These are phyloP conservation scores for Canavalia ensiformis DNA, from an alignment of 306 rosid species.

Conservation along the genomic window DNA sequence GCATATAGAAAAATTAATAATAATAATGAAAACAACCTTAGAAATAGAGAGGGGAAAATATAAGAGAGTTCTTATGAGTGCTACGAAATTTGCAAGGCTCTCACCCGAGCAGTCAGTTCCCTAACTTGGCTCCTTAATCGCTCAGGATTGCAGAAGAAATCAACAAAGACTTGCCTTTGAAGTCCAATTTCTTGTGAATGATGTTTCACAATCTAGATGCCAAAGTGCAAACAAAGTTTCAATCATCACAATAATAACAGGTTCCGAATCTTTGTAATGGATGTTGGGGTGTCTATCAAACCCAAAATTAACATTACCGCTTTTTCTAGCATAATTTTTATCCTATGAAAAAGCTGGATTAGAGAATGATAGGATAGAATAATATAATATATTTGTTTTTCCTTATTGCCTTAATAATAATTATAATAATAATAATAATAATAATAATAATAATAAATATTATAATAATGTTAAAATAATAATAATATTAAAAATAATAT, in stretches of 20 bases:
- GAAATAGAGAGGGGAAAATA: background rate
- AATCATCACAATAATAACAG: conserved; percentile 17
- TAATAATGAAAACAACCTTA: background rate
- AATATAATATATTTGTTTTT: no score
- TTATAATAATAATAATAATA: no score
- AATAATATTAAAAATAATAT: no score
- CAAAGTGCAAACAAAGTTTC: conserved; percentile 26
- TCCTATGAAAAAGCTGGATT: no score
- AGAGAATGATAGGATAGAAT: no score
- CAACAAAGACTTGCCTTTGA: conserved; percentile 88
- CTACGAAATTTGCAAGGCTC: conserved; percentile 86
- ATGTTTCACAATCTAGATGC: conserved; percentile 88
- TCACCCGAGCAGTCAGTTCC: conserved; percentile 82
- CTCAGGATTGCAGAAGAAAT: conserved; percentile 97
- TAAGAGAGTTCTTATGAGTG: background rate
- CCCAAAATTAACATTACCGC: background rate
- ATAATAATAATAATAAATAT: no score
- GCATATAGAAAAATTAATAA: background rate
- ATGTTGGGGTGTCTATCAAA: conserved; percentile 1
- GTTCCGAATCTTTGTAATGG: conserved; percentile 24
- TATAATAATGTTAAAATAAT: no score
- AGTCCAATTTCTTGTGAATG: conserved; percentile 88
- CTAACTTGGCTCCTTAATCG: conserved; percentile 85
- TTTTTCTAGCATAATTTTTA: background rate
- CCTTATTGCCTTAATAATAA: no score